These are phyloP conservation scores for Pythium phragmiticola DNA, from an alignment of 352 stramenopile genomes.

Conservation along the genomic window DNA sequence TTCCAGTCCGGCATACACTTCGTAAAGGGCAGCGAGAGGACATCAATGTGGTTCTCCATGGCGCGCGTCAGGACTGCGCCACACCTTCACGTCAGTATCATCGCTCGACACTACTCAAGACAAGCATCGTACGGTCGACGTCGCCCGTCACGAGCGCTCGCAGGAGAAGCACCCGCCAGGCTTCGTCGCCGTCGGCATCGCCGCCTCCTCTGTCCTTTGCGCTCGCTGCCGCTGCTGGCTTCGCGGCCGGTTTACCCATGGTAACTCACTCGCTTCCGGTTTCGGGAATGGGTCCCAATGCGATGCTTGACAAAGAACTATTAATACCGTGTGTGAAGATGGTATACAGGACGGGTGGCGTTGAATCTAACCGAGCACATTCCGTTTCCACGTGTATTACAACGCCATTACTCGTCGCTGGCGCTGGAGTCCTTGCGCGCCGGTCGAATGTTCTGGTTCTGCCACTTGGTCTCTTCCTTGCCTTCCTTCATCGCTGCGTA, in stretches of 20 bases:
- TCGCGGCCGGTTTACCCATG: not conserved
- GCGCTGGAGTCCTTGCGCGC: slow-evolving; percentile 10
- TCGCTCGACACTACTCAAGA: not conserved
- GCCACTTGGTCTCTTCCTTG: slow-evolving; percentile 79
- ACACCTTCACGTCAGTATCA: not conserved
- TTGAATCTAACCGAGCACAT: too few relatives aligned
- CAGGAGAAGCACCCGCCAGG: slow-evolving; percentile 30
- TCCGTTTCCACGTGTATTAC: too few relatives aligned
- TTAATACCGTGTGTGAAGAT: too few relatives aligned
- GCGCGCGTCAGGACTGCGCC: slow-evolving; percentile 33
- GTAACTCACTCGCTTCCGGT: not conserved
- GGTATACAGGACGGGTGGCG: too few relatives aligned
- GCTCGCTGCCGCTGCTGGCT: not conserved
- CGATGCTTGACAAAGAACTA: too few relatives aligned
- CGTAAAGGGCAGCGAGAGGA: slow-evolving; percentile 53
- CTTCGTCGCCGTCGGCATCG: slow-evolving; percentile 21
- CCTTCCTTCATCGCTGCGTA: slow-evolving; percentile 56
- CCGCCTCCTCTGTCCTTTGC: not conserved
- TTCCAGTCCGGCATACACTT: slow-evolving; percentile 51
- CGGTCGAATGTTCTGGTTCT: slow-evolving; percentile 70
- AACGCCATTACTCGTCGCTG: slow-evolving; percentile 14
- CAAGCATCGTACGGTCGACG: slow-evolving; percentile 18
- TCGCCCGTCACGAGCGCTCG: slow-evolving; percentile 30
- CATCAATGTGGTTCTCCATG: slow-evolving; percentile 46
- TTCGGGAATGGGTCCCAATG: not conserved